Evolutionary conservation across 1,284 basidiomycete species (phyloP).

Genomic region (Cystobasidium sp.): DNA sequence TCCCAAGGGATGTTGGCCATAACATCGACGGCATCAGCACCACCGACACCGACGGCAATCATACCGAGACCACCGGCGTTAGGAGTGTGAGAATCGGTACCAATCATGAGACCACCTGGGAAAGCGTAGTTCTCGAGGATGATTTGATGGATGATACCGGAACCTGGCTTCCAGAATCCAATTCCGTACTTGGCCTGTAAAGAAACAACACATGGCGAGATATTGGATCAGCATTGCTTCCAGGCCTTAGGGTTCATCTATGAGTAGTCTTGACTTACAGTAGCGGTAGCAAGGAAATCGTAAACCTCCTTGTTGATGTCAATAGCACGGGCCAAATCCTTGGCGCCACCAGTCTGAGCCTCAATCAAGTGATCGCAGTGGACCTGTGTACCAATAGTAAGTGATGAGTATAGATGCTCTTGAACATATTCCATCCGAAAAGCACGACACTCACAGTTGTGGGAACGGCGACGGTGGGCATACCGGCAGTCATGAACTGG

Average conservation of each 20-base stretch:
- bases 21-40: conserved; percentile 98
- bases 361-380: conserved; percentile 99
- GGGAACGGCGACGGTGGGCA: conserved; percentile 95
- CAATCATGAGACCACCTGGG: conserved; percentile 99
- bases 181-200: conserved; percentile 65
- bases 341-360: conserved; percentile 89
- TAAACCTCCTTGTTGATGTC: conserved; percentile 99
- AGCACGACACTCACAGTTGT: conserved; percentile 65
- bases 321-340: conserved; percentile 91
- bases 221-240: conserved; percentile 46
- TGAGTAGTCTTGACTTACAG: conserved; percentile 58
- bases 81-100: conserved; percentile 98
- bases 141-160: conserved; percentile 70
- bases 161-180: conserved; percentile 99
- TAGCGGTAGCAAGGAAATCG: conserved; percentile 89
- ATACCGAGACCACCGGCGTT: conserved; percentile 99
- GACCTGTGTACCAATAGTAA: conserved; percentile 59
- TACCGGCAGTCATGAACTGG: conserved; percentile 99
- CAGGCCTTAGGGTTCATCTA: not conserved
- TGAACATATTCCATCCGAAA: conserved; percentile 47
- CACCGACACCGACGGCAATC: conserved; percentile 98
- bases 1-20: conserved; percentile 99
- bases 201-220: not conserved
- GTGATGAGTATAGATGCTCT: not conserved
- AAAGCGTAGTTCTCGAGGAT: conserved; percentile 65